Conservation (phyloP, 495 filamentous ascomycete genomes). For the Aspergillus homomorphus region DNA sequence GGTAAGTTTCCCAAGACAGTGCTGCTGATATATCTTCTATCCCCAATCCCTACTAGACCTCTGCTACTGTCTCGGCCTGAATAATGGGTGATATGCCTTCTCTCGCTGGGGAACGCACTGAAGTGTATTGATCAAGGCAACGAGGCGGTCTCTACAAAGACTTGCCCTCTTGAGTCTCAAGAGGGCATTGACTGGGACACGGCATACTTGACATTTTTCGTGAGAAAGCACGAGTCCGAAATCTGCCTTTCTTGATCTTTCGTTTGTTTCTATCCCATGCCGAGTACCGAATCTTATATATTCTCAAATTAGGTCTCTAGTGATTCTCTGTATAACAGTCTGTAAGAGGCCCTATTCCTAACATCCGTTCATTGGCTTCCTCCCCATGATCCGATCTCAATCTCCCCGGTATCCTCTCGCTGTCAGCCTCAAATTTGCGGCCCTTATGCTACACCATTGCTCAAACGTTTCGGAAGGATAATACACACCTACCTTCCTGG, state of each 20-base stretch:
- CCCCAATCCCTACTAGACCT: neutral
- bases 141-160: neutral
- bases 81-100: too few relatives aligned
- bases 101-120: too few relatives aligned
- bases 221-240: neutral
- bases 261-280: neutral
- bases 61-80: neutral
- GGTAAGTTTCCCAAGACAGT: slow-evolving; percentile 25
- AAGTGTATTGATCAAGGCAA: neutral
- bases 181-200: neutral
- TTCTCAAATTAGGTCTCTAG: slow-evolving; percentile 53
- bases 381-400: slow-evolving; percentile 1
- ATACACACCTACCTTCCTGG: neutral
- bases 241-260: slow-evolving; percentile 6
- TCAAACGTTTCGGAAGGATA: neutral
- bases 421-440: neutral
- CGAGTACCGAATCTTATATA: slow-evolving; percentile 29
- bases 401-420: neutral
- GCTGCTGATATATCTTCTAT: neutral
- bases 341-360: slow-evolving; percentile 36
- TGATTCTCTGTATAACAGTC: slow-evolving; percentile 68
- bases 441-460: neutral
- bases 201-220: neutral
- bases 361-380: neutral
- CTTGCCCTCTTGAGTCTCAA: neutral